These are phyloP conservation scores for Fusarium mangiferae DNA, from an alignment of 2,329 filamentous ascomycete genomes.

Conservation along the genomic window DNA sequence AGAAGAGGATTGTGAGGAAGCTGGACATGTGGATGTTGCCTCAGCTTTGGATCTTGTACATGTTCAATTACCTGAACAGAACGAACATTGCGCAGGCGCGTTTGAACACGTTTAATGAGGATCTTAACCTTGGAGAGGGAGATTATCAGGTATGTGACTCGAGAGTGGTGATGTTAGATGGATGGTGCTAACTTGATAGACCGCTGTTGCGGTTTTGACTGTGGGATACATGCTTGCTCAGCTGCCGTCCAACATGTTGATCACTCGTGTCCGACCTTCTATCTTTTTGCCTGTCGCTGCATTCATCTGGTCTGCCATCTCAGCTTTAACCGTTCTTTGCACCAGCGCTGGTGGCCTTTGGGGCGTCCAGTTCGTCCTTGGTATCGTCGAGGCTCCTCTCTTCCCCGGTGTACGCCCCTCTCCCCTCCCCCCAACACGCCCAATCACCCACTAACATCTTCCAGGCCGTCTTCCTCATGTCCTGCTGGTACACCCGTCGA, in stretches of 20 bases:
- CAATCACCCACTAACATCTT: rapidly evolving
- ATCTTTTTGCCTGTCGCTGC: conserved; percentile 22
- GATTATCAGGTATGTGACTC: conserved; percentile 29
- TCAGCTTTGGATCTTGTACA: conserved; percentile 36
- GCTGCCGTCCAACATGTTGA: conserved; percentile 32
- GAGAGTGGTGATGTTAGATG: rapidly evolving
- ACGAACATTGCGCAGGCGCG: conserved; percentile 35
- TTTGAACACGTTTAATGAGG: conserved; percentile 29
- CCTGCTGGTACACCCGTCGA: conserved; percentile 71
- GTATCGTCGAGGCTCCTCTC: conserved; percentile 27
- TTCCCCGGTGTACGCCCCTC: conserved; percentile 37
- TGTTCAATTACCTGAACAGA: conserved; percentile 37
- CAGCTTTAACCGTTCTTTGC: conserved; percentile 23
- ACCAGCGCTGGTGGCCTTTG: conserved; percentile 24
- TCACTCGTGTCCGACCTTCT: conserved; percentile 25
- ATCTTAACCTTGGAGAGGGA: conserved; percentile 32
- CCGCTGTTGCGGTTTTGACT: conserved; percentile 29
- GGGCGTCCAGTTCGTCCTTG: conserved; percentile 30
- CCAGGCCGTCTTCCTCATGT: conserved; percentile 48
- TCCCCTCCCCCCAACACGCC: rapidly evolving
- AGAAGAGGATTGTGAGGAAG: conserved; percentile 34
- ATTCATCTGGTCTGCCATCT: conserved; percentile 26
- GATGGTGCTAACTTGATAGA: neutral
- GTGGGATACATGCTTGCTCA: conserved; percentile 35
- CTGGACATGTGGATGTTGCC: conserved; percentile 32